Percentiles rank a stretch among this genome's conserved stretches.
These are phyloP conservation scores for Limnanthes douglasii DNA, from an alignment of 345 rosid species.

Conservation along the genomic window DNA sequence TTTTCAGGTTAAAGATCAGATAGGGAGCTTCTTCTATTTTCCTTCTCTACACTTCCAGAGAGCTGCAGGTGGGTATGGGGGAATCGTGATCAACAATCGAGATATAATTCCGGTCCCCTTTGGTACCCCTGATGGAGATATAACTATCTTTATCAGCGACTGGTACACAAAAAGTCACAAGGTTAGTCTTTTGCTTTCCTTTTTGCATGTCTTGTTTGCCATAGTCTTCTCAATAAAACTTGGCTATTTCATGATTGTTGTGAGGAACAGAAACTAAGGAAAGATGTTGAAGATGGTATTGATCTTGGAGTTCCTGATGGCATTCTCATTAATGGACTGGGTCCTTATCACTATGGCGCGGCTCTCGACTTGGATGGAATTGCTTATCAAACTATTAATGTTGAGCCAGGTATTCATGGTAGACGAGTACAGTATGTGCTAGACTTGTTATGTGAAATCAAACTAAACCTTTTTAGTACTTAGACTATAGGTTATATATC, in stretches of 20 bases:
- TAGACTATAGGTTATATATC: no score
- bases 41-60: slow-evolving; percentile 57
- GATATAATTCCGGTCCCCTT: slow-evolving; percentile 59
- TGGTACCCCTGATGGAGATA: slow-evolving; percentile 53
- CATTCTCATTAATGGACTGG: slow-evolving; percentile 61
- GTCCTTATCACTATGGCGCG: slow-evolving; percentile 56
- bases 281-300: slow-evolving; percentile 41
- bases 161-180: slow-evolving; percentile 68
- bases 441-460: no score
- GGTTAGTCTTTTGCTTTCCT: slow-evolving; percentile 22
- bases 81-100: slow-evolving; percentile 57
- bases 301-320: slow-evolving; percentile 71
- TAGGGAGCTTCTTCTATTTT: slow-evolving; percentile 74
- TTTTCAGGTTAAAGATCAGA: slow-evolving; percentile 82
- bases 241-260: not conserved
- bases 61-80: slow-evolving; percentile 72
- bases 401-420: slow-evolving; percentile 78
- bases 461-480: no score
- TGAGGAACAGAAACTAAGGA: slow-evolving; percentile 50
- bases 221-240: not conserved
- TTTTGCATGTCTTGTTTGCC: slow-evolving; percentile 5
- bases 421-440: no score
- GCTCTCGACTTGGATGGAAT: slow-evolving; percentile 33
- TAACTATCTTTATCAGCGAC: slow-evolving; percentile 58
- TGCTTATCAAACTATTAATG: slow-evolving; percentile 49